A percentile compares a stretch with the other conserved stretches of the same genome.
phyloP scores from a whole-genome alignment of 768 basidiomycete genomes.

The Podaxis sp. region DNA sequence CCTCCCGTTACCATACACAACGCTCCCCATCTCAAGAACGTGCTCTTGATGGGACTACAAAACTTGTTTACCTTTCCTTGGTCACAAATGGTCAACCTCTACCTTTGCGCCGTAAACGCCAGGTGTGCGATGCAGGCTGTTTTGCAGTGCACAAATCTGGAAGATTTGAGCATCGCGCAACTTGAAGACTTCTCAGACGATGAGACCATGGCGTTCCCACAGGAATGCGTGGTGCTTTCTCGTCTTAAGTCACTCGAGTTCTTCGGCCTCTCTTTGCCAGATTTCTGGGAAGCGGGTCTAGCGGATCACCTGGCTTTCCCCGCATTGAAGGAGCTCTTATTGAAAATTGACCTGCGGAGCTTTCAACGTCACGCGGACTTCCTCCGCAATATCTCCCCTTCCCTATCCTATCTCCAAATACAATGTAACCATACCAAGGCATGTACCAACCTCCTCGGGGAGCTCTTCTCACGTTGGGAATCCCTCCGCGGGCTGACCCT shows the following conservation, averaged over 20 bases:
- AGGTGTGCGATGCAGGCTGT: not conserved
- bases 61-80: not conserved
- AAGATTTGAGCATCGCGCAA: not conserved
- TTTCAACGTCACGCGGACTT: not conserved
- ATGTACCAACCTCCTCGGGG: not conserved
- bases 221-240: not conserved
- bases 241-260: not conserved
- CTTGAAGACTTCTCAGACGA: not conserved
- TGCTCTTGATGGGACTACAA: not conserved
- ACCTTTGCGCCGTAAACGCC: not conserved
- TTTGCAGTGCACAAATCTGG: not conserved
- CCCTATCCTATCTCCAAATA: not conserved
- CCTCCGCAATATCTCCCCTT: not conserved
- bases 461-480: not conserved
- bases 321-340: not conserved
- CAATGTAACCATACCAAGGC: not conserved
- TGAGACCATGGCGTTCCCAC: not conserved
- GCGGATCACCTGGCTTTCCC: not conserved
- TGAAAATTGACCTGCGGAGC: not conserved
- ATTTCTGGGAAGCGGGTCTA: not conserved
- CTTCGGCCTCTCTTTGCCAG: not conserved
- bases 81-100: not conserved
- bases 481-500: not conserved
- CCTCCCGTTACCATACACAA: not conserved
- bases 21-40: not conserved